Evolutionary conservation across 2,329 filamentous ascomycete species (phyloP).

Genomic region (Decorospora gaudefroyi): DNA sequence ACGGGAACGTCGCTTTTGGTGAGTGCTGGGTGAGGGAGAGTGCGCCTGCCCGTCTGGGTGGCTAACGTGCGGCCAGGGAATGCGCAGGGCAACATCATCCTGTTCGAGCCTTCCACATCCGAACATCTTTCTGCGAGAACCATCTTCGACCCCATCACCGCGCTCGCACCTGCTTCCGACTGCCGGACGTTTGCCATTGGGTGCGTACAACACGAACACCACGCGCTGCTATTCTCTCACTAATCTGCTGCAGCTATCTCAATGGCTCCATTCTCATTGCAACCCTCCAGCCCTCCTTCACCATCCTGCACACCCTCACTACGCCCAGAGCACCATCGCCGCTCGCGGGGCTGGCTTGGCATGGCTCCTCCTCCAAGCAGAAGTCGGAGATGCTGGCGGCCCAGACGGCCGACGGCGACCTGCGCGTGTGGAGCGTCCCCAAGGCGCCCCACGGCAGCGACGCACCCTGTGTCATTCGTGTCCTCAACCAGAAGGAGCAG

Average conservation of each 20-base stretch:
- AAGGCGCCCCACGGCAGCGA: constrained; percentile 73
- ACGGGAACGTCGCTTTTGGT: constrained; percentile 97
- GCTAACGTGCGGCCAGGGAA: constrained; percentile 66
- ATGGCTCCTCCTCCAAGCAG: constrained; percentile 92
- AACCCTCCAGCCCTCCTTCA: constrained; percentile 87
- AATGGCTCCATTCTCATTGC: constrained; percentile 94
- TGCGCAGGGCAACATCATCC: constrained; percentile 85
- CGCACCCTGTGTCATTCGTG: constrained; percentile 83
- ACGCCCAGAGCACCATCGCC: constrained; percentile 83
- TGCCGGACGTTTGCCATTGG: constrained; percentile 96
- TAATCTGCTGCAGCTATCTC: constrained; percentile 68
- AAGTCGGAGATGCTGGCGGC: constrained; percentile 98
- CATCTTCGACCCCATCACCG: constrained; percentile 93
- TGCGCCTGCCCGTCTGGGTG: constrained; percentile 9
- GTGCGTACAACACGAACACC: constrained; percentile 55
- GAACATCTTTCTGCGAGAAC: constrained; percentile 91
- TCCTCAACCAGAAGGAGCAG: constrained; percentile 79
- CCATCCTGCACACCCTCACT: constrained; percentile 88
- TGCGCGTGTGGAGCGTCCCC: constrained; percentile 94
- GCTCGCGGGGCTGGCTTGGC: constrained; percentile 87
- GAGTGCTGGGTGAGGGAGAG: constrained; percentile 44
- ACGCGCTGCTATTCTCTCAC: constrained; percentile 10
- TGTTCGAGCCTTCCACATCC: constrained; percentile 90
- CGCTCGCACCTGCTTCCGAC: constrained; percentile 84
- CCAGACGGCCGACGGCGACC: constrained; percentile 87